Conservation (phyloP, 805 yeast species). For the Teunomyces barrocoloradensis region DNA sequence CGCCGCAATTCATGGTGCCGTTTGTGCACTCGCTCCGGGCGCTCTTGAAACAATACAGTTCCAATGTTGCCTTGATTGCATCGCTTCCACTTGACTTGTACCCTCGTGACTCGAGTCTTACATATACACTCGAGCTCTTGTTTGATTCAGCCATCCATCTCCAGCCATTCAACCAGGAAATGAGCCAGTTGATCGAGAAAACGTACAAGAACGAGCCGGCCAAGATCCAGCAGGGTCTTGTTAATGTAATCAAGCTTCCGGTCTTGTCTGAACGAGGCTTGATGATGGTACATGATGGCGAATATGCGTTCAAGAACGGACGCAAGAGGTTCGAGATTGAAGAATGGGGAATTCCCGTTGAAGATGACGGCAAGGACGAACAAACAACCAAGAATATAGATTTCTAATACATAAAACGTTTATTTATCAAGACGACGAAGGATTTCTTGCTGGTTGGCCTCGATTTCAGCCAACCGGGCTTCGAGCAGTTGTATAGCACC, state of each 20-base stretch:
- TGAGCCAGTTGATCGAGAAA: conserved; percentile 61
- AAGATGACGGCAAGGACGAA: conserved; percentile 56
- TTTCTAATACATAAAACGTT: conserved; percentile 17
- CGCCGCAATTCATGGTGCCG: conserved; percentile 50
- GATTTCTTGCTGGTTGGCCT: conserved; percentile 2
- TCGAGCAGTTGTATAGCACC: conserved; percentile 1
- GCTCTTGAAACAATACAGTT: conserved; percentile 45
- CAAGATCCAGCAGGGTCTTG: conserved; percentile 80
- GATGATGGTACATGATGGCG: conserved; percentile 73
- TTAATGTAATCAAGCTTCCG: conserved; percentile 74
- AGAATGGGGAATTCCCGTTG: conserved; percentile 97
- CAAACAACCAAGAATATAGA: conserved; percentile 34
- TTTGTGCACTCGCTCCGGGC: conserved; percentile 60
- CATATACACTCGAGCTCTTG: conserved; percentile 52
- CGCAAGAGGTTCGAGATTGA: conserved; percentile 80
- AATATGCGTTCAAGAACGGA: conserved; percentile 84
- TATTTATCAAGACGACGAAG: conserved; percentile 2
- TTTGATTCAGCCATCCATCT: conserved; percentile 70
- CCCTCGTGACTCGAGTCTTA: conserved; percentile 49
- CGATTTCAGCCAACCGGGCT: not conserved
- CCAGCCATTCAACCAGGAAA: conserved; percentile 78
- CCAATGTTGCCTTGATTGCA: conserved; percentile 47
- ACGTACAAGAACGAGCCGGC: conserved; percentile 71
- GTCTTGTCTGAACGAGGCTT: conserved; percentile 70
- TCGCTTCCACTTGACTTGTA: conserved; percentile 67